Base-by-base conservation (phyloP, 1,284 basidiomycete species). In the Ustilago curta region DNA sequence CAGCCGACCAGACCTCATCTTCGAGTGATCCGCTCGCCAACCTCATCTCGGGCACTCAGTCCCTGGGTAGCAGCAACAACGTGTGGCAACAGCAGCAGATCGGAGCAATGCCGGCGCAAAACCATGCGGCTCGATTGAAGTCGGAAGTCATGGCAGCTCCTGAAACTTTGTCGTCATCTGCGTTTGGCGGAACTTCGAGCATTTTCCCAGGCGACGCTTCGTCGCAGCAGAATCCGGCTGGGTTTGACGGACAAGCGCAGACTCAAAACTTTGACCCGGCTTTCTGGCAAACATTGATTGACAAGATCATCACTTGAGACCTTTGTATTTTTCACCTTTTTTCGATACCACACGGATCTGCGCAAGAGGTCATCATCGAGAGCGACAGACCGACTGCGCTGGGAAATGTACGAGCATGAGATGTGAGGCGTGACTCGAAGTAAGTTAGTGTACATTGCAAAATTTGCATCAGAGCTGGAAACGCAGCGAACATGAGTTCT, bases 291-390 rank as follows among this genome's bases (percentile, higher is more conserved):
- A 70, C 63, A 14, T 53, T 77, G 43, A 77, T 77, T 44, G 70
- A 77, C 67, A 77, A 77, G 67, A 77, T 77, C 56, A 65, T 74
- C 62, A 76, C 68, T 37, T 76, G 59, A 75, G 19, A 19, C 47
- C n/a, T n/a, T 19, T n/a, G 18, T 18, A 29, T 31, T 32, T 11
- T 19, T n/a, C 27, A 31, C 27, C 35, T 42, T 27, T 45, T 18
- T 48, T 37, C 39, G 18, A 31, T 37, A 19, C 27, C 59, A 44
- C 18, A 8, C 45, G 27, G 45, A 29, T 8, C 43, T 53, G 40
- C 25, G 12, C 23, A 19, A 8, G 11, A 39, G 18, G 8, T n/a
- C 37, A 40, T 19, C 29, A 32, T 9, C 23, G 7, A 43, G 9
- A 21, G 37, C 31, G n/a, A 8, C 35, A 37, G 35, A 35, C 31